These are phyloP conservation scores for Xylaria castorea DNA, from an alignment of 495 filamentous ascomycete genomes.

Conservation along the genomic window DNA sequence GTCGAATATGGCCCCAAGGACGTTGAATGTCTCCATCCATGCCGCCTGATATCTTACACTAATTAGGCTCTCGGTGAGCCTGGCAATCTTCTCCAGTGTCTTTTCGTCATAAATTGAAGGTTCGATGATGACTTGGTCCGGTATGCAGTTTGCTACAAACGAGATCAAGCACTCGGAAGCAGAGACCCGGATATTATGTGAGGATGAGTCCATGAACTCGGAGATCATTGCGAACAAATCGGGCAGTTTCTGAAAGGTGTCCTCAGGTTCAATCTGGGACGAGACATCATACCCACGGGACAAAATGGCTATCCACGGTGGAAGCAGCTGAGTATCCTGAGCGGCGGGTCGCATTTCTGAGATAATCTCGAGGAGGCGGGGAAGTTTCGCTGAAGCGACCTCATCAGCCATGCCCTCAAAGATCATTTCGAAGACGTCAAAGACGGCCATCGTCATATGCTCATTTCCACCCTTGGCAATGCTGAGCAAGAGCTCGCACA, in stretches of 20 bases:
- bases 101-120: slow-evolving; percentile 90
- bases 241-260: slow-evolving; percentile 87
- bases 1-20: slow-evolving; percentile 86
- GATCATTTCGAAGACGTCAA: slow-evolving; percentile 95
- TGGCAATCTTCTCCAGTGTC: slow-evolving; percentile 75
- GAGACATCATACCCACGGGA: slow-evolving; percentile 94
- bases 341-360: slow-evolving; percentile 85
- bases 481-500: slow-evolving; percentile 86
- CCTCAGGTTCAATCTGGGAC: slow-evolving; percentile 80
- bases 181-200: slow-evolving; percentile 89
- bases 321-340: slow-evolving; percentile 89
- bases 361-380: slow-evolving; percentile 83
- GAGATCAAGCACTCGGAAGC: slow-evolving; percentile 94
- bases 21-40: slow-evolving; percentile 94
- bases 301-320: slow-evolving; percentile 94
- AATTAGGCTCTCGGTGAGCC: slow-evolving; percentile 71
- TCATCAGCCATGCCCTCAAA: slow-evolving; percentile 90
- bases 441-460: slow-evolving; percentile 92
- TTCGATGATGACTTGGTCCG: slow-evolving; percentile 77
- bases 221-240: slow-evolving; percentile 79
- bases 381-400: slow-evolving; percentile 84
- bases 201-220: slow-evolving; percentile 80
- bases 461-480: slow-evolving; percentile 90
- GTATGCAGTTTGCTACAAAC: slow-evolving; percentile 86
- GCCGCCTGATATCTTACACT: slow-evolving; percentile 91